Percentiles rank a stretch among this genome's conserved stretches.
Evolutionary conservation across 2,329 filamentous ascomycete genomes (phyloP).

Genomic region (Arthroderma sp.): DNA sequence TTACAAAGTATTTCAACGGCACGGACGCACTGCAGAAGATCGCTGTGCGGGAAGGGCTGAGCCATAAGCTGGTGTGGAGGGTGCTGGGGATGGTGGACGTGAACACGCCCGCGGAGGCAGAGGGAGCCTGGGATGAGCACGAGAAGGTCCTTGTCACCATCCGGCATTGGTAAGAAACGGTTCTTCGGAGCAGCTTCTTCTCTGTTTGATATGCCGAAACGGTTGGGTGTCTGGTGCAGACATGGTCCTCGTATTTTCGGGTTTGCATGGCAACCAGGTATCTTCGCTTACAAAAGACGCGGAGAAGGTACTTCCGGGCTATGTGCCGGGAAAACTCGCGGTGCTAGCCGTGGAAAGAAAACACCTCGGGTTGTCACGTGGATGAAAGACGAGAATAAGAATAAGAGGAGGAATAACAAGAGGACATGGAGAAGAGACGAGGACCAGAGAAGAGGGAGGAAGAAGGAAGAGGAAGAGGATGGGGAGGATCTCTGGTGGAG

Average conservation of each 20-base stretch:
- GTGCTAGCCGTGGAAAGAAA: background rate
- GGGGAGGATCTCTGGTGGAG: background rate
- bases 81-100: slow-evolving; percentile 54
- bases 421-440: background rate
- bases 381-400: background rate
- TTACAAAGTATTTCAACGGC: slow-evolving; percentile 83
- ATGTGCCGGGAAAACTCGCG: background rate
- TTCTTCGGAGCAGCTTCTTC: background rate
- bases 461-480: background rate
- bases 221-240: background rate
- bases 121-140: slow-evolving; percentile 21
- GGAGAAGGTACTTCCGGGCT: background rate
- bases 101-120: slow-evolving; percentile 29
- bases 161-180: slow-evolving; percentile 52
- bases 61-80: slow-evolving; percentile 54
- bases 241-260: background rate
- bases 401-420: background rate
- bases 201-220: background rate
- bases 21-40: slow-evolving; percentile 74
- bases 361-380: background rate
- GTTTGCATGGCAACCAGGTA: background rate
- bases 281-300: background rate
- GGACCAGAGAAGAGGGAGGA: background rate
- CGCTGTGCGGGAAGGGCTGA: slow-evolving; percentile 70
- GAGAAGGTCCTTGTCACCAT: slow-evolving; percentile 46